Percentiles rank a stretch among this genome's conserved stretches.
Conservation (phyloP, 805 yeast species). For the Candida verbasci region DNA sequence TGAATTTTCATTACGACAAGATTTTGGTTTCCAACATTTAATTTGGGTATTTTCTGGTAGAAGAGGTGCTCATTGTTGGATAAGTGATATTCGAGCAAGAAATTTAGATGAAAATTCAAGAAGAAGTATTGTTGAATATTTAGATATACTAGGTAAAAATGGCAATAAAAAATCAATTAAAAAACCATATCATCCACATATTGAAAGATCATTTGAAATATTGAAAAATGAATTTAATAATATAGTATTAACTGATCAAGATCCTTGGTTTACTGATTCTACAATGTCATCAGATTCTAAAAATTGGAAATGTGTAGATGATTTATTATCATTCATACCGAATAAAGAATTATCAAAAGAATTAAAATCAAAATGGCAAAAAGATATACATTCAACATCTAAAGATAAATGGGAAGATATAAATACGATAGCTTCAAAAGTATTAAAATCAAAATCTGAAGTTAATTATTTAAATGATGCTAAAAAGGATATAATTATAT, state of each 20-base stretch:
- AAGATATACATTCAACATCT: conserved; percentile 32
- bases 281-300: conserved; percentile 39
- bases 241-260: conserved; percentile 72
- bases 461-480: conserved; percentile 56
- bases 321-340: conserved; percentile 58
- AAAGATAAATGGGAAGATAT: conserved; percentile 80
- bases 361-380: conserved; percentile 56
- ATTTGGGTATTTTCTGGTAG: conserved; percentile 98
- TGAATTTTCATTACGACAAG: conserved; percentile 68
- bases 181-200: conserved; percentile 88
- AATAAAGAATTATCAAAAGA: conserved; percentile 53
- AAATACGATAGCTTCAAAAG: conserved; percentile 45
- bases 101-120: conserved; percentile 67
- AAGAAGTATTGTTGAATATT: conserved; percentile 75
- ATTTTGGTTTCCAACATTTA: conserved; percentile 82
- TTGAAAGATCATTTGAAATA: conserved; percentile 68
- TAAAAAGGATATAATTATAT: conserved; percentile 76
- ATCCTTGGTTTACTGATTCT: conserved; percentile 62
- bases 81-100: conserved; percentile 83
- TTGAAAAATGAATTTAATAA: conserved; percentile 60
- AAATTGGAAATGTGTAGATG: conserved; percentile 45
- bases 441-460: conserved; percentile 42
- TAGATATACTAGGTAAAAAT: conserved; percentile 62
- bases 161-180: conserved; percentile 51
- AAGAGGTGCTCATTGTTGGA: conserved; percentile 99